phyloP scores from a whole-genome alignment of 139 green algal species.

The Trebouxia sp. region DNA sequence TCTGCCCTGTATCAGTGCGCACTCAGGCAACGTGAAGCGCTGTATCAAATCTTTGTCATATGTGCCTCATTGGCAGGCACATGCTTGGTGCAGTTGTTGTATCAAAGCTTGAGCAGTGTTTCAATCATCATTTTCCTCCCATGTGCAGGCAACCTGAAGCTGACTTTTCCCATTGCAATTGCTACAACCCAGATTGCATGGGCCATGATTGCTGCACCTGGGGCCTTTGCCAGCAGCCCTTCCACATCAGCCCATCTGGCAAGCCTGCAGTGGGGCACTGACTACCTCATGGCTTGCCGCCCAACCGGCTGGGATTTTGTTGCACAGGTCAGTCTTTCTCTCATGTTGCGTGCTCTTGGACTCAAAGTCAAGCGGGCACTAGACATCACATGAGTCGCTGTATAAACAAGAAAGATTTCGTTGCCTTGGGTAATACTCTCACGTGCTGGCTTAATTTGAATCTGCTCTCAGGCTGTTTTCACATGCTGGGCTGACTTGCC shows the following conservation, averaged over 20 bases:
- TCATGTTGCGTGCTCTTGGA: background rate
- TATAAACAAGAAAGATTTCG: too few relatives aligned
- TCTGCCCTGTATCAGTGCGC: too few relatives aligned
- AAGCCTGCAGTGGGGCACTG: slow-evolving; percentile 50
- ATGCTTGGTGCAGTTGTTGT: background rate
- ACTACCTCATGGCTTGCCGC: slow-evolving; percentile 58
- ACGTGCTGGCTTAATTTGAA: too few relatives aligned
- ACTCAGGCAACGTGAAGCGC: too few relatives aligned
- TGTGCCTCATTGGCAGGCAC: background rate
- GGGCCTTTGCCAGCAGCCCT: background rate
- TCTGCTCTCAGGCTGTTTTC: too few relatives aligned
- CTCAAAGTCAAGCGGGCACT: too few relatives aligned
- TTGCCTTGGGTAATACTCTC: too few relatives aligned
- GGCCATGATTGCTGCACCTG: slow-evolving; percentile 31
- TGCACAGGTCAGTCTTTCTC: background rate
- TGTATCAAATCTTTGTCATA: background rate
- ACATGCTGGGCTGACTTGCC: too few relatives aligned
- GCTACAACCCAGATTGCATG: slow-evolving; percentile 53
- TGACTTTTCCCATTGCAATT: slow-evolving; percentile 61
- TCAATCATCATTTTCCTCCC: background rate
- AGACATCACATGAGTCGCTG: too few relatives aligned
- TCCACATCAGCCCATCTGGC: slow-evolving; percentile 3
- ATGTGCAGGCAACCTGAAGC: slow-evolving; percentile 36
- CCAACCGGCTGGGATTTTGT: background rate
- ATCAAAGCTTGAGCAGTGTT: too few relatives aligned